Evolutionary conservation across 2,329 filamentous ascomycete genomes (phyloP).

Genomic region (Ophiostoma pallidulum): DNA sequence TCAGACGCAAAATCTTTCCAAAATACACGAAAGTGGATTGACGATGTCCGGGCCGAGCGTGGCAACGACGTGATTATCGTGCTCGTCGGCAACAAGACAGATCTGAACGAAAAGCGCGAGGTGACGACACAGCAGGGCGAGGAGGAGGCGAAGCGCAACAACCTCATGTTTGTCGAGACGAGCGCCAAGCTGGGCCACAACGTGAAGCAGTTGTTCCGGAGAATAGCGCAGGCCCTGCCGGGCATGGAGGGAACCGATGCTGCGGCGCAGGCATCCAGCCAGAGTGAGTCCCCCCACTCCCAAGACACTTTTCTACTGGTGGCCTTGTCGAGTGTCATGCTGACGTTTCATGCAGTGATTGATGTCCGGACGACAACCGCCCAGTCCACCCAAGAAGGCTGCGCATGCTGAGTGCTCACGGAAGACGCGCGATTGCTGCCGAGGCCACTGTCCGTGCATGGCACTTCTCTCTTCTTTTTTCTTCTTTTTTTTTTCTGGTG

Average conservation of each 20-base stretch:
- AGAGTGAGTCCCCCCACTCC: constrained; percentile 63
- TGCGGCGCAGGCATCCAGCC: constrained; percentile 59
- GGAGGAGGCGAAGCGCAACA: constrained; percentile 96
- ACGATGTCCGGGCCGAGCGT: constrained; percentile 91
- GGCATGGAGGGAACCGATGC: constrained; percentile 92
- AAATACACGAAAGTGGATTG: constrained; percentile 99
- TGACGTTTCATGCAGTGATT: constrained; percentile 55
- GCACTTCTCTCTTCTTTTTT: no score
- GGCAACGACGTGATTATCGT: constrained; percentile 99
- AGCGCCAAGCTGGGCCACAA: constrained; percentile 97
- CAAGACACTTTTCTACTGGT: no score
- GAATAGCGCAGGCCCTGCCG: constrained; percentile 94
- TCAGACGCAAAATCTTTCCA: constrained; percentile 89
- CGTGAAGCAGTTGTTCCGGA: constrained; percentile 93
- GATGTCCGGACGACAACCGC: constrained; percentile 78
- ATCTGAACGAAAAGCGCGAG: constrained; percentile 95
- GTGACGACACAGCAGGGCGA: constrained; percentile 94
- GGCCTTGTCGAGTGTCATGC: no score
- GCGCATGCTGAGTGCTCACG: constrained; percentile 47
- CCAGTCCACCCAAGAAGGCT: constrained; percentile 62
- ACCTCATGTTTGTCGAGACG: constrained; percentile 98
- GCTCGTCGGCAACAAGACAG: constrained; percentile 97
- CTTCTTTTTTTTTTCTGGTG: no score
- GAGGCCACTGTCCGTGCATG: neutral
- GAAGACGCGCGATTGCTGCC: neutral